Evolutionary conservation across 1,284 basidiomycete species (phyloP).

Genomic region (Ustilago trichophora): DNA sequence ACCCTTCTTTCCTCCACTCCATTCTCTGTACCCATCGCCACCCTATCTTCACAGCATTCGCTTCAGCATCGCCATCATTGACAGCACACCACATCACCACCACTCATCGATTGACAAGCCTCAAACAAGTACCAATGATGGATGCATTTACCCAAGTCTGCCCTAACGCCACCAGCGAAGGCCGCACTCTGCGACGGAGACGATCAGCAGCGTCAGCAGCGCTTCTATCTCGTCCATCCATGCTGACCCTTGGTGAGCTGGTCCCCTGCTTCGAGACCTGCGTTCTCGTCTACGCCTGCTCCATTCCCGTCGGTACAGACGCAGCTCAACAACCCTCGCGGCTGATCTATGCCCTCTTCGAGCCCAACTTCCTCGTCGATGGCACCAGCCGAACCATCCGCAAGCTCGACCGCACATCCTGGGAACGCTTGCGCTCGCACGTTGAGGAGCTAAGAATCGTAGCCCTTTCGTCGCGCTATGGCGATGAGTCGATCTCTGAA

Average conservation of each 20-base stretch:
- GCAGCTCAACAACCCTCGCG: not conserved
- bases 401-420: constrained; percentile 31
- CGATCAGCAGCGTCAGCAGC: constrained; percentile 45
- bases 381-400: constrained; percentile 3
- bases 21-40: too few species aligned
- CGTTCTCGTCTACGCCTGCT: constrained; percentile 41
- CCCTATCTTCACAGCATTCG: too few species aligned
- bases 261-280: constrained; percentile 39
- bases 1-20: too few species aligned
- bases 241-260: constrained; percentile 26
- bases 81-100: not conserved
- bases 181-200: constrained; percentile 29
- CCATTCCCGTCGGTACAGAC: too few species aligned
- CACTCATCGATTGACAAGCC: too few species aligned
- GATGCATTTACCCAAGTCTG: constrained; percentile 1
- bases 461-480: constrained; percentile 13
- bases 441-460: constrained; percentile 50
- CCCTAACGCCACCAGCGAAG: not conserved
- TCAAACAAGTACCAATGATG: too few species aligned
- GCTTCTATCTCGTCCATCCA: constrained; percentile 39
- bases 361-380: constrained; percentile 50
- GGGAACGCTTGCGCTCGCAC: constrained; percentile 40
- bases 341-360: constrained; percentile 42
- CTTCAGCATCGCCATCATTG: constrained; percentile 10
- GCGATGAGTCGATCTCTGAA: not conserved